Evolutionary conservation across 495 filamentous ascomycete species (phyloP).

Genomic region (Niebla homalea): DNA sequence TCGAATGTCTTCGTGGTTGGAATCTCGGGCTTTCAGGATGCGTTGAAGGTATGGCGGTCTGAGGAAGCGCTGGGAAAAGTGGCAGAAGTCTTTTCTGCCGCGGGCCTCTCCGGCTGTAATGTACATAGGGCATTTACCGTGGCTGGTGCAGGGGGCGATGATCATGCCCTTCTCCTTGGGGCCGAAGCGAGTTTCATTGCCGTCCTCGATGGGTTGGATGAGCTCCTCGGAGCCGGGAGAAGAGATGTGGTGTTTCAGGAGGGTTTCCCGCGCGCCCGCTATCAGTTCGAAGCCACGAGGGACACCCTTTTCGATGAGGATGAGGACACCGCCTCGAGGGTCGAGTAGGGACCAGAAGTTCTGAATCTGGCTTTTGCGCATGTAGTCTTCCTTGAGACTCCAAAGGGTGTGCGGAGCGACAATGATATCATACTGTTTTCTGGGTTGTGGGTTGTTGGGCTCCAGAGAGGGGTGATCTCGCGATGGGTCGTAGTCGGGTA

Average conservation of each 20-base stretch:
- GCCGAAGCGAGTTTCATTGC: slow-evolving; percentile 23
- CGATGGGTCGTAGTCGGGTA: slow-evolving; percentile 77
- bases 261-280: slow-evolving; percentile 61
- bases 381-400: slow-evolving; percentile 53
- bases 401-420: slow-evolving; percentile 76
- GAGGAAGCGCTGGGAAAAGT: slow-evolving; percentile 79
- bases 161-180: slow-evolving; percentile 75
- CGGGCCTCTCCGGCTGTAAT: slow-evolving; percentile 46
- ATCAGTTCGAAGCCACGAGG: slow-evolving; percentile 87
- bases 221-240: slow-evolving; percentile 43
- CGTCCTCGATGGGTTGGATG: slow-evolving; percentile 27
- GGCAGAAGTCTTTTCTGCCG: slow-evolving; percentile 79
- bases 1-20: slow-evolving; percentile 79
- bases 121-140: slow-evolving; percentile 81
- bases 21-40: slow-evolving; percentile 52
- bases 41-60: slow-evolving; percentile 71
- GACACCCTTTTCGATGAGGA: slow-evolving; percentile 83
- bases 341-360: slow-evolving; percentile 82
- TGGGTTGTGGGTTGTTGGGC: slow-evolving; percentile 29
- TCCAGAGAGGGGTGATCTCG: slow-evolving; percentile 35
- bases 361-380: slow-evolving; percentile 62
- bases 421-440: slow-evolving; percentile 80
- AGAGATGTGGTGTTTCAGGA: slow-evolving; percentile 64
- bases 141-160: slow-evolving; percentile 90
- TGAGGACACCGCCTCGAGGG: slow-evolving; percentile 71